Evolutionary conservation across 495 filamentous ascomycete genomes (phyloP), one percentile per base, ranked within the genome.

Genomic region (Hyphodiscus hymeniophilus): DNA sequence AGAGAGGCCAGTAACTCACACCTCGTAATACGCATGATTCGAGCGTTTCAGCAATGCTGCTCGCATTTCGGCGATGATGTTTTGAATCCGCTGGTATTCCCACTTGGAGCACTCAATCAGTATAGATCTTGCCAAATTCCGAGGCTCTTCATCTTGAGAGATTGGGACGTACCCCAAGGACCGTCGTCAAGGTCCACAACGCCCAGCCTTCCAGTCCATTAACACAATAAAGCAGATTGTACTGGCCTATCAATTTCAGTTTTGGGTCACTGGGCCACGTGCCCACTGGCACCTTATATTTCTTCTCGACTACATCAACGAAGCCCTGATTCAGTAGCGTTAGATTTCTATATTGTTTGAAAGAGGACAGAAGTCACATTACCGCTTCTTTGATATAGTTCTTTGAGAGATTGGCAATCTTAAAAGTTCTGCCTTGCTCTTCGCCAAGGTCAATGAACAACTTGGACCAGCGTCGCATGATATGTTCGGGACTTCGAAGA

Each of bases 221-320:
- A 3, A n/a, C 13, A 12, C 10, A 39, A 48, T 23, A 48, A 1
- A 39, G 18, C 11, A 13, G 3, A 16, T 48, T 48, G 3, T 31
- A 68, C 26, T 57, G 42, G 22, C 81, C 80, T 34, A 80, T 53
- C 31, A 67, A 60, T 39, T 69, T 75, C 30, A 74, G 36, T 13
- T 65, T 65, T 11, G 63, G 63, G 49, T 85, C 75, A 38, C 67
- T 66, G 0, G 79, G 10, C 45, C 45, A 48, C 4, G 32, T 4
- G 2, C 45, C 17, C 3, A 48, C 45, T 1, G 76, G 76, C 51
- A 72, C 63, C 46, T 77, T 76, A 50, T 70, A 72, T 11, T 50
- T 56, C 23, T 60, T 55, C 41, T 72, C 66, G 11, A 60, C 61
- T 13, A 76, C 59, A 20, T 73, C 63, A 7, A 63, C 58, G 51